Evolutionary conservation across 1,284 basidiomycete species (phyloP).

Genomic region (Anthracocystis panici-leucophaei): DNA sequence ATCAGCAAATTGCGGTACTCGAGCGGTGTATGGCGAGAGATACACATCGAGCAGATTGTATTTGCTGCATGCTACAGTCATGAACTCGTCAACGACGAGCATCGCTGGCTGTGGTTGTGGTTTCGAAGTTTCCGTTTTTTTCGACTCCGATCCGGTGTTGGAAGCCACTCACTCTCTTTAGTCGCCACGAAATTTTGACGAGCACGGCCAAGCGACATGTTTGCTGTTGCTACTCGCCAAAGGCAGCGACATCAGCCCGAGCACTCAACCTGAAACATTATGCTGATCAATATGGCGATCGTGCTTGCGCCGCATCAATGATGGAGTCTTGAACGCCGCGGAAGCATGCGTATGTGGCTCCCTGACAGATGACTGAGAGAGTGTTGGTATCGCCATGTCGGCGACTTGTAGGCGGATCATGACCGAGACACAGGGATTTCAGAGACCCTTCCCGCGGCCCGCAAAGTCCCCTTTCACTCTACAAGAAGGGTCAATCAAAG

Average conservation of each 20-base stretch:
- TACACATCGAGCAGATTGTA: neutral
- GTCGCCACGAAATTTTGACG: slow-evolving; percentile 19
- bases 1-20: neutral
- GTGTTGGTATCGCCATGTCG: neutral
- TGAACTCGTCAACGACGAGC: neutral
- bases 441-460: neutral
- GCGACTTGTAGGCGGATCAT: neutral
- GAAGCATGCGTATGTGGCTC: no score
- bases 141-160: slow-evolving; percentile 19
- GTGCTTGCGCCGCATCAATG: neutral
- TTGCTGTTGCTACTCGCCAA: neutral
- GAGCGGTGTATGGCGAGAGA: neutral
- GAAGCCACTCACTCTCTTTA: neutral
- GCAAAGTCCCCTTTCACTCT: neutral
- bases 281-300: neutral
- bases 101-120: neutral
- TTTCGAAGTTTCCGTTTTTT: neutral
- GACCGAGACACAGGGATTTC: neutral
- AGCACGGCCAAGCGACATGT: slow-evolving; percentile 10
- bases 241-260: neutral
- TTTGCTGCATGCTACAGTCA: neutral
- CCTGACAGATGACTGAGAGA: no score
- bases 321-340: neutral
- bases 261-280: neutral
- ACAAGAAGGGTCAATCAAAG: slow-evolving; percentile 1